Conservation (phyloP, 345 rosid genomes). For the Eucalyptus guilfoylei region DNA sequence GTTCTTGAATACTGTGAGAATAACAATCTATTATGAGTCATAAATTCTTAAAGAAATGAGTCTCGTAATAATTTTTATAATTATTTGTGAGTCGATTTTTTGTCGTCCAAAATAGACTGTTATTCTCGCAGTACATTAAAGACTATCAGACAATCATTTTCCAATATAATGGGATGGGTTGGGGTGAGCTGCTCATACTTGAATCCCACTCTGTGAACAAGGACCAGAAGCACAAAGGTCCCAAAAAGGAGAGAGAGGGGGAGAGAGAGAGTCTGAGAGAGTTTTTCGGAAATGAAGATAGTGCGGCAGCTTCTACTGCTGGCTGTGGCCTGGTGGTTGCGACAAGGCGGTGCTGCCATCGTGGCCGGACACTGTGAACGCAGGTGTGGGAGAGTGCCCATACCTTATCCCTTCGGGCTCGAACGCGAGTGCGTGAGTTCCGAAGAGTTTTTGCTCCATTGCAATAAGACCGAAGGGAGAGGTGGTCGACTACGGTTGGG, state of each 20-base stretch:
- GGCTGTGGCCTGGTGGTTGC: neutral
- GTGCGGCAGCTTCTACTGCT: neutral
- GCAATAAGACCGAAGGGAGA: fast-evolving
- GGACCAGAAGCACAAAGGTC: no score
- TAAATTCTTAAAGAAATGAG: fast-evolving
- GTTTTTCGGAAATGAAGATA: neutral
- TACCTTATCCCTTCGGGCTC: no score
- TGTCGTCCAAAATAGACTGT: no score
- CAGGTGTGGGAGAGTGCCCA: no score
- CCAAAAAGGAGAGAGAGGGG: no score
- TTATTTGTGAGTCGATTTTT: no score
- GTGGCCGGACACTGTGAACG: fast-evolving
- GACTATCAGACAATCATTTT: no score
- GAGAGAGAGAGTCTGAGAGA: neutral
- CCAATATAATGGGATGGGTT: no score
- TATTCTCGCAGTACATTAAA: fast-evolving
- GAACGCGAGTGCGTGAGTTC: fast-evolving
- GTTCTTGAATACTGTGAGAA: fast-evolving
- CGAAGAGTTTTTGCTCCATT: no score
- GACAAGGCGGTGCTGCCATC: no score
- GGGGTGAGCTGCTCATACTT: neutral
- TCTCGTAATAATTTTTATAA: fast-evolving
- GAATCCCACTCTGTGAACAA: neutral
- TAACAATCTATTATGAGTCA: fast-evolving
- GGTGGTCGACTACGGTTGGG: no score